Percentiles rank a stretch among this genome's conserved stretches.
Evolutionary conservation across 169 alveolate species (phyloP).

Genomic region (Cryptosporidium meleagridis): DNA sequence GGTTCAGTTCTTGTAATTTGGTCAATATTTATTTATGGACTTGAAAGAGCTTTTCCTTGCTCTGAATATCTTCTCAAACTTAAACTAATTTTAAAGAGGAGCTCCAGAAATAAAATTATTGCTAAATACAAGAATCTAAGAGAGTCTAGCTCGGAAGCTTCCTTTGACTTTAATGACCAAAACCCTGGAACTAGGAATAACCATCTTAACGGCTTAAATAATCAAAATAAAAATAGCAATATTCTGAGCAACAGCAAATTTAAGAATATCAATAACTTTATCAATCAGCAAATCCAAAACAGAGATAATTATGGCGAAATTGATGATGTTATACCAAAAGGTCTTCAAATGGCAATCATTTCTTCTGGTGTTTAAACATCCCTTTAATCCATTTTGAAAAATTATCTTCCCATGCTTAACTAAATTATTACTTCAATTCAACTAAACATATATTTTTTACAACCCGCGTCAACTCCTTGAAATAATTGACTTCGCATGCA

Average conservation of each 20-base stretch:
- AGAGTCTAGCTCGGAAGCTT: constrained; percentile 52
- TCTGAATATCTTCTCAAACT: constrained; percentile 3
- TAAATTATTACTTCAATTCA: background rate
- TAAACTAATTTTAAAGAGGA: constrained; percentile 24
- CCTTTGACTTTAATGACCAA: background rate
- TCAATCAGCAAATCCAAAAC: background rate
- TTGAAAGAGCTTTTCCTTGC: constrained; percentile 28
- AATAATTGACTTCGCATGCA: too few species aligned
- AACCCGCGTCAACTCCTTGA: background rate
- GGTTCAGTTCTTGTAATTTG: constrained; percentile 63
- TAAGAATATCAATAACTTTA: constrained; percentile 7
- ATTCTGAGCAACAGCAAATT: background rate
- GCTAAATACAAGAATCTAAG: constrained; percentile 40
- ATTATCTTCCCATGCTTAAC: background rate
- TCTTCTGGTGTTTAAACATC: constrained; percentile 16
- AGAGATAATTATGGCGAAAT: background rate
- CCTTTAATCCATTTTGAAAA: background rate
- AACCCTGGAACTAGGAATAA: background rate
- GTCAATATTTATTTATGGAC: constrained; percentile 65
- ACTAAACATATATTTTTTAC: background rate
- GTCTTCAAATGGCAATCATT: constrained; percentile 59
- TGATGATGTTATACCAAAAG: constrained; percentile 67
- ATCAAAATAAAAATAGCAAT: background rate
- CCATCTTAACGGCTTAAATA: background rate
- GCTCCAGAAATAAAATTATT: constrained; percentile 28